Base-by-base conservation (phyloP, 495 filamentous ascomycete species). In the Penicillium goetzii region DNA sequence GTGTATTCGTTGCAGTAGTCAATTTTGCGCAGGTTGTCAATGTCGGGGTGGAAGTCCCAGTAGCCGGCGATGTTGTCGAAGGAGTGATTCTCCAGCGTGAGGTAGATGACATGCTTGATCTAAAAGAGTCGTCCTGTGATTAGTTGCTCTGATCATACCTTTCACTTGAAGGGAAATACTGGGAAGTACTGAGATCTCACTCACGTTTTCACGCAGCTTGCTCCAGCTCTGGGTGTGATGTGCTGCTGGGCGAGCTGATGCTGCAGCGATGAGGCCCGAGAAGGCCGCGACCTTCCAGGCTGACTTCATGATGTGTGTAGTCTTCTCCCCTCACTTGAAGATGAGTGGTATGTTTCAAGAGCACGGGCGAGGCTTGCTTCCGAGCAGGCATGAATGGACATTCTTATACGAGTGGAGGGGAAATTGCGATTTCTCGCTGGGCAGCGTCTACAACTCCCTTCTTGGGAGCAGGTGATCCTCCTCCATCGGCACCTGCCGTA, bases 81-180 rank as follows among this genome's bases (percentile, higher is more conserved):
- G 47, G 77, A 80, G 64, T 79, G 78, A 54, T 81, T 82, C 61
- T 80, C 79, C 60, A 78, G 71, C 58, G 78, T 80, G 50, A 82
- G 65, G 59, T 80, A 80, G 62, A 81, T 63, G 26, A 80, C 72
- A 70, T 82, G 71, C 65, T 80, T 79, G 66, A 80, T 81, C 71
- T 80, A 40, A 19, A 41, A 33, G 17, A 9, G 52, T 6, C 10
- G 7, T 3, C 1, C 6, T 12, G 36, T 5, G 55, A 41, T 49
- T 25, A 43, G 30, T 21, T 34, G n/a, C 10, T 17, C 26, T 52
- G 25, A 2, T 51, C 26, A 15, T 21, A 12, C 4, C 30, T 54
- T 17, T n/a, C 2, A 54, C n/a, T 36, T 55, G 47, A 12, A 47
- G 21, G 21, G 43, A 43, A 9, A 43, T 43, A 10, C n/a, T 1